phyloP scores from a whole-genome alignment of 371 early-diverging fungal species.

The Mucor sp. region DNA sequence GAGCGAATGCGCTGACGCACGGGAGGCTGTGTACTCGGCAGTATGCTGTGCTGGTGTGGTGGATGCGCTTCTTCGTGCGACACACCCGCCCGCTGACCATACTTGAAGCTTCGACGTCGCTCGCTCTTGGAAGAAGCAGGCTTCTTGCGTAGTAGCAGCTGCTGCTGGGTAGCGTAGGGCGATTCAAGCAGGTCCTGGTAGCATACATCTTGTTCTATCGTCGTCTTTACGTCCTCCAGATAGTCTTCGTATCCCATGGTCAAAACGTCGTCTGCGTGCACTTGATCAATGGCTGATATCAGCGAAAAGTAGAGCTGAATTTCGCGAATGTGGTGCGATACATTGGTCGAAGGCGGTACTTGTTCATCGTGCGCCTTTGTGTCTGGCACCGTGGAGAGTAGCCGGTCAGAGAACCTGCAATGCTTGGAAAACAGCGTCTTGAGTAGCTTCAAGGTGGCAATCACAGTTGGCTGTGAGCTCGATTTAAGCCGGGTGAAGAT shows the following conservation, averaged over 20 bases:
- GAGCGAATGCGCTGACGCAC: slow-evolving; percentile 54
- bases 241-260: slow-evolving; percentile 77
- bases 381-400: slow-evolving; percentile 71
- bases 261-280: slow-evolving; percentile 57
- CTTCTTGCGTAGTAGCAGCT: slow-evolving; percentile 26
- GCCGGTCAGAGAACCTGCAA: slow-evolving; percentile 70
- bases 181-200: slow-evolving; percentile 51
- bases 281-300: slow-evolving; percentile 57
- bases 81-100: slow-evolving; percentile 44
- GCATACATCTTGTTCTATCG: slow-evolving; percentile 63
- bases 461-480: slow-evolving; percentile 74
- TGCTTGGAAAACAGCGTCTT: slow-evolving; percentile 76
- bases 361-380: slow-evolving; percentile 13
- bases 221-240: slow-evolving; percentile 72
- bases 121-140: slow-evolving; percentile 41
- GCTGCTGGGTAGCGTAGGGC: slow-evolving; percentile 13
- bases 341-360: slow-evolving; percentile 28
- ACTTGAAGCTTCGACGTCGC: slow-evolving; percentile 62
- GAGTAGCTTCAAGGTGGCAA: slow-evolving; percentile 81
- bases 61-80: neutral
- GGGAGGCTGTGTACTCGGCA: neutral
- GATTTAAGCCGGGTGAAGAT: slow-evolving; percentile 77
- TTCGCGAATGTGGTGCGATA: slow-evolving; percentile 69
- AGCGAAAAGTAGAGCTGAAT: slow-evolving; percentile 74
- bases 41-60: neutral